Evolutionary conservation across 2,329 filamentous ascomycete species (phyloP).

Genomic region (Nemania sp.): DNA sequence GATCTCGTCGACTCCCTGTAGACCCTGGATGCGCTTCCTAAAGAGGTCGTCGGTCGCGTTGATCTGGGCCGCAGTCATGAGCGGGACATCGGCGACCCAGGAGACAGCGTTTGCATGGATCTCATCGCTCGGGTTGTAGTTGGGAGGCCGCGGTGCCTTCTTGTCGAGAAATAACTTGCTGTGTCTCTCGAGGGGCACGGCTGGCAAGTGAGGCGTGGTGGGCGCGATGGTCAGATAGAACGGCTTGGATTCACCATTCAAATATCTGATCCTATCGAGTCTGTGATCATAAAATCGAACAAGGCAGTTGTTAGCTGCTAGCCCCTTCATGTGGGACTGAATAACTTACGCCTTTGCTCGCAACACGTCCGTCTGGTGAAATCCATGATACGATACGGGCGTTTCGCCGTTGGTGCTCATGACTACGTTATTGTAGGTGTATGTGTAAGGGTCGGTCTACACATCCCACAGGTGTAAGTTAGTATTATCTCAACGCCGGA

Average conservation of each 20-base stretch:
- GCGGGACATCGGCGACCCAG: not conserved
- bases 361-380: slow-evolving; percentile 37
- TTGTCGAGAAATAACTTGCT: slow-evolving; percentile 63
- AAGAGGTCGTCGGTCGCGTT: slow-evolving; percentile 57
- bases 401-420: slow-evolving; percentile 1
- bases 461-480: not conserved
- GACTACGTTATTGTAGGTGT: slow-evolving; percentile 36
- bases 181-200: slow-evolving; percentile 60
- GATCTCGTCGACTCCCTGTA: slow-evolving; percentile 61
- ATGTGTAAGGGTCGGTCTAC: slow-evolving; percentile 38
- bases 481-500: not conserved
- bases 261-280: not conserved
- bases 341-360: slow-evolving; percentile 32
- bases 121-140: slow-evolving; percentile 65
- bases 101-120: not conserved
- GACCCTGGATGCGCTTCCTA: slow-evolving; percentile 54
- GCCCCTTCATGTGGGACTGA: slow-evolving; percentile 51
- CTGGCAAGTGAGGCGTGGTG: slow-evolving; percentile 64
- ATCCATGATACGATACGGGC: slow-evolving; percentile 28
- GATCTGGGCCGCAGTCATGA: slow-evolving; percentile 38
- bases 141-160: slow-evolving; percentile 62
- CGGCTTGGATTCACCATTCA: slow-evolving; percentile 53
- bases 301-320: slow-evolving; percentile 40
- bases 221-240: slow-evolving; percentile 72
- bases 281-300: not conserved